Percentiles rank a stretch among this genome's conserved stretches.
These are phyloP conservation scores for Aspergillus affinis DNA, from an alignment of 495 filamentous ascomycete genomes.

Conservation along the genomic window DNA sequence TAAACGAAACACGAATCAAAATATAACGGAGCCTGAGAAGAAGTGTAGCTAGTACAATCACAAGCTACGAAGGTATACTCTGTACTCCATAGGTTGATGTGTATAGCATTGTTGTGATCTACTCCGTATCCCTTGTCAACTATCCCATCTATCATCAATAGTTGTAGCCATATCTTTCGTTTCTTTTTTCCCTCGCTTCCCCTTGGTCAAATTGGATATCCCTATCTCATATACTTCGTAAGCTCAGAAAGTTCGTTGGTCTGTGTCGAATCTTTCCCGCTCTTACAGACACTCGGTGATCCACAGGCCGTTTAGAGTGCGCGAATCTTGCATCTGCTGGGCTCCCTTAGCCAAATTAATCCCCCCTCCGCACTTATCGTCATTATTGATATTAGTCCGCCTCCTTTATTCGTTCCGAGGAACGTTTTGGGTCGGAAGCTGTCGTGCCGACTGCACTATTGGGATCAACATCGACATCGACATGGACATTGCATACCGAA, in stretches of 20 bases:
- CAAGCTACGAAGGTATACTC: no score
- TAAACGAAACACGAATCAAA: not conserved
- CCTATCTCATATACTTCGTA: not conserved
- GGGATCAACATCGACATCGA: conserved; percentile 1
- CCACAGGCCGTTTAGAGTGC: conserved; percentile 23
- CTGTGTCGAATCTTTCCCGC: conserved; percentile 23
- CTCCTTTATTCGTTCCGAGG: conserved; percentile 6
- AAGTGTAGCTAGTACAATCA: not conserved
- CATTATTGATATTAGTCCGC: not conserved
- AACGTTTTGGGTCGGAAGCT: conserved; percentile 6
- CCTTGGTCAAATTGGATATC: not conserved
- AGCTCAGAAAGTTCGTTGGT: conserved; percentile 14
- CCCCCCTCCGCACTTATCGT: not conserved
- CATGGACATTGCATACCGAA: conserved; percentile 5
- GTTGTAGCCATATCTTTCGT: not conserved
- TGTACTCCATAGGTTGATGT: not conserved
- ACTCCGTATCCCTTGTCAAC: no score
- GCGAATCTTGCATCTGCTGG: conserved; percentile 24
- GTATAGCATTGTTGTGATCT: no score
- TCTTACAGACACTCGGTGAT: conserved; percentile 21
- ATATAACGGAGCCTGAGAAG: not conserved
- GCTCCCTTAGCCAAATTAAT: not conserved
- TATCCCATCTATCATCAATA: no score
- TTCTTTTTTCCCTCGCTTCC: not conserved
- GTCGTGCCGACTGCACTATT: not conserved